These are phyloP conservation scores for Populus hybrid DNA, from an alignment of 441 rosid genomes.

Conservation along the genomic window DNA sequence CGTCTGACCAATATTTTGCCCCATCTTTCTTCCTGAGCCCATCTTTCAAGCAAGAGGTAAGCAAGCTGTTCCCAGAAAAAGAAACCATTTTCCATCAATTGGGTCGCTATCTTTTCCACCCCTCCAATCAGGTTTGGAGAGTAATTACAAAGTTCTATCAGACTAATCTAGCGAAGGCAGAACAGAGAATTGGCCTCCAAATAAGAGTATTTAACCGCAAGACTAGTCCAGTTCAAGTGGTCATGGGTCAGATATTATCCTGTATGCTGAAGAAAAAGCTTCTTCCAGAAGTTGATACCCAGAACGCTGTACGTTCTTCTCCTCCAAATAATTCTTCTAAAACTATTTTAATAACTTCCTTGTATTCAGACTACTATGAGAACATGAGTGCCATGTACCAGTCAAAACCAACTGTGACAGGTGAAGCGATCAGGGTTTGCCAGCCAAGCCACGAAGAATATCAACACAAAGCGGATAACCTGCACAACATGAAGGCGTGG, in stretches of 20 bases:
- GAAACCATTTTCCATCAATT: slow-evolving; percentile 62
- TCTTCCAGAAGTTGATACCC: slow-evolving; percentile 34
- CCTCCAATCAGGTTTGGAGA: slow-evolving; percentile 76
- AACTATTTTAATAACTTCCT: slow-evolving; percentile 11
- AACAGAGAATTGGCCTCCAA: slow-evolving; percentile 65
- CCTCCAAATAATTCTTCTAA: background rate
- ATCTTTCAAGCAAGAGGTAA: slow-evolving; percentile 49
- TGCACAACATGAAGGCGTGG: slow-evolving; percentile 37
- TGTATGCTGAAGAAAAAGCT: slow-evolving; percentile 41
- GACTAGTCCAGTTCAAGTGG: slow-evolving; percentile 38
- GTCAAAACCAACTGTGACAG: slow-evolving; percentile 19
- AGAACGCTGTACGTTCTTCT: background rate
- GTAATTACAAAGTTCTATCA: slow-evolving; percentile 54
- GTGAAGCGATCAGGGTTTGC: slow-evolving; percentile 22
- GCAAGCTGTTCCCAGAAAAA: slow-evolving; percentile 59
- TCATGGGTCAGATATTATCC: slow-evolving; percentile 44
- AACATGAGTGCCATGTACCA: slow-evolving; percentile 1
- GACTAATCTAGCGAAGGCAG: slow-evolving; percentile 60
- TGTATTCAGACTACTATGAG: slow-evolving; percentile 4
- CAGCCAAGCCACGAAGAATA: slow-evolving; percentile 28
- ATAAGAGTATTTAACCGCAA: slow-evolving; percentile 45
- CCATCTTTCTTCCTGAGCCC: slow-evolving; percentile 68
- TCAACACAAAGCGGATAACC: slow-evolving; percentile 17
- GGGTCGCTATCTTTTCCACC: slow-evolving; percentile 72
- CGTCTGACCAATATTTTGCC: slow-evolving; percentile 60